phyloP scores from a whole-genome alignment of 2,329 filamentous ascomycete genomes.

The Trichoderma pleuroti region DNA sequence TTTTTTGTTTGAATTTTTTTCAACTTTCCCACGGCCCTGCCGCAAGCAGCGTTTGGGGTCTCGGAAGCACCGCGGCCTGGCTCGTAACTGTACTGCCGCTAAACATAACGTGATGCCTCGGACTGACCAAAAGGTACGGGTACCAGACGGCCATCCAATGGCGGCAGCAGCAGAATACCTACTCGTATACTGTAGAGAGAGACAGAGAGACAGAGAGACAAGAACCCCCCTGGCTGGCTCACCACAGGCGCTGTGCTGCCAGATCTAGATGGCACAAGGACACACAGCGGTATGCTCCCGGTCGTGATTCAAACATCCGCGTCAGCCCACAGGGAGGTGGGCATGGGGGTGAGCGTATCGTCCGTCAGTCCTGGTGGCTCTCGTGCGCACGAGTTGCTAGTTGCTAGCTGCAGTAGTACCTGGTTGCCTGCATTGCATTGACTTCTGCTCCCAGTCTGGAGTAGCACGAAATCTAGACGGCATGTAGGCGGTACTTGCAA shows the following conservation, averaged over 20 bases:
- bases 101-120: neutral
- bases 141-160: neutral
- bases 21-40: neutral
- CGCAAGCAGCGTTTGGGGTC: neutral
- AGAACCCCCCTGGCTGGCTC: neutral
- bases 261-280: conserved; percentile 5
- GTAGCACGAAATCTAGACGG: neutral
- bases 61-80: neutral
- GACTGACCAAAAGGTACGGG: neutral
- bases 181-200: neutral
- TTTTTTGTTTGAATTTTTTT: neutral
- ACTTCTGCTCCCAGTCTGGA: conserved; percentile 12
- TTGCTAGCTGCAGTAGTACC: conserved; percentile 8
- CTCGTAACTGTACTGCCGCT: neutral
- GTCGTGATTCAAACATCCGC: conserved; percentile 5
- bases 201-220: neutral
- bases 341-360: neutral
- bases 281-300: neutral
- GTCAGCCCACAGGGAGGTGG: conserved; percentile 4
- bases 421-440: conserved; percentile 17
- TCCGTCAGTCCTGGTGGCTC: neutral
- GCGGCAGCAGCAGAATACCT: neutral
- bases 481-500: neutral
- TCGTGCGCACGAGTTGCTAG: conserved; percentile 13
- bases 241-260: conserved; percentile 1